Evolutionary conservation across 225 moss, liverwort and hornwort genomes (phyloP).

Genomic region (Straminergon stramineum): DNA sequence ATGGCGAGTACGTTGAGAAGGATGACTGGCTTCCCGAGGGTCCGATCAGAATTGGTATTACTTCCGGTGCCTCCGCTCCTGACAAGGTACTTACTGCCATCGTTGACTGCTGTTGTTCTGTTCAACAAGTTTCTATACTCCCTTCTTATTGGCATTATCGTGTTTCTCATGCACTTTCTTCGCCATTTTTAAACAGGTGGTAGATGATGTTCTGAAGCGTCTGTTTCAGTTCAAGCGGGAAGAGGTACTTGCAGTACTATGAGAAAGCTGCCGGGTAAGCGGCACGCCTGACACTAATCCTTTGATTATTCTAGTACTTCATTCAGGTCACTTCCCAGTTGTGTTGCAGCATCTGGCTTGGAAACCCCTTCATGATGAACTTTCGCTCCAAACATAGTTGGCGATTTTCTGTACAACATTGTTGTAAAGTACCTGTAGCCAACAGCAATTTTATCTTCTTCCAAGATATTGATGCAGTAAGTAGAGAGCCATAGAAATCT

Average conservation of each 20-base stretch:
- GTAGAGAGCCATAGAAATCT: neutral
- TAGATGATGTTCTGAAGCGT: constrained; percentile 27
- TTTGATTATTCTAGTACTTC: neutral
- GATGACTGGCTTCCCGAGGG: constrained; percentile 81
- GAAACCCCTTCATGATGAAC: neutral
- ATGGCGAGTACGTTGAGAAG: constrained; percentile 76
- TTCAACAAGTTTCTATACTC: neutral
- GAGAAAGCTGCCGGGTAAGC: neutral
- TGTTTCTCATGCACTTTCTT: neutral
- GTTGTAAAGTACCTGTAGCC: neutral
- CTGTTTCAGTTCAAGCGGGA: constrained; percentile 34
- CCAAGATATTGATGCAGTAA: neutral
- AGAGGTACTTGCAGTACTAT: constrained; percentile 17
- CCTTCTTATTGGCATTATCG: neutral
- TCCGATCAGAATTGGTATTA: constrained; percentile 61
- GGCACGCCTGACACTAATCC: neutral
- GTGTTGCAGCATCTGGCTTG: neutral
- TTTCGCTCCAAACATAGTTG: neutral
- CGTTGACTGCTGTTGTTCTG: neutral
- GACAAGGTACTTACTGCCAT: constrained; percentile 46
- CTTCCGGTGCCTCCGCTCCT: constrained; percentile 82
- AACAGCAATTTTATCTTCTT: neutral
- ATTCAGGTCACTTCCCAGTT: neutral
- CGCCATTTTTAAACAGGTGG: constrained; percentile 7
- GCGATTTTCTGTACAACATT: neutral